A percentile compares a stretch with the other conserved stretches of the same genome.
Conservation (phyloP, 2,329 filamentous ascomycete genomes). For the Fusarium sacchari region DNA sequence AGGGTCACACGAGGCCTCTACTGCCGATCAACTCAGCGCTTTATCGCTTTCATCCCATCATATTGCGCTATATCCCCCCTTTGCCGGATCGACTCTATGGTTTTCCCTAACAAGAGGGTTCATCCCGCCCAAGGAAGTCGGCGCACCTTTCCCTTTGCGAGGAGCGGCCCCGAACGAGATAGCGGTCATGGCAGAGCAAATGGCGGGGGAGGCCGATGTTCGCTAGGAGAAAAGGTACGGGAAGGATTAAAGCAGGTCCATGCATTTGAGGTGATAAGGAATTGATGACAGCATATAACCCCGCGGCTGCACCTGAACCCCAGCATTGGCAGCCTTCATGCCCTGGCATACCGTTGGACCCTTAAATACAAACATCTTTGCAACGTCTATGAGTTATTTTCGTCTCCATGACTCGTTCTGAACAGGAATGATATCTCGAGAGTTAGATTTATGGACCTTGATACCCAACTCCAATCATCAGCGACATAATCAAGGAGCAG, state of each 20-base stretch:
- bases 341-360: not conserved
- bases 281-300: constrained; percentile 11
- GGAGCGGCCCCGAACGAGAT: constrained; percentile 3
- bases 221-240: constrained; percentile 20
- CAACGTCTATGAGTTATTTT: not conserved
- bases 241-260: constrained; percentile 7
- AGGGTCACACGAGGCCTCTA: constrained; percentile 7
- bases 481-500: not conserved
- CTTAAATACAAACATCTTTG: not conserved
- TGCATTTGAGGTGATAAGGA: constrained; percentile 6
- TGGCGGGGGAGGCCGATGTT: constrained; percentile 8
- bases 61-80: not conserved
- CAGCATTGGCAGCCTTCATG: not conserved
- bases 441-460: not conserved
- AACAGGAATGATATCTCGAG: not conserved
- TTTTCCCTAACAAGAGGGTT: not conserved
- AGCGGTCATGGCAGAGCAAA: constrained; percentile 1
- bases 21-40: constrained; percentile 3
- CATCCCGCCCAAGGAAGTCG: not conserved
- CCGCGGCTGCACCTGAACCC: not conserved
- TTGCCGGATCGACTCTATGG: constrained; percentile 8
- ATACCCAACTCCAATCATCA: not conserved
- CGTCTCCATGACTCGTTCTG: not conserved
- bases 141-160: constrained; percentile 6
- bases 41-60: not conserved